Conservation (phyloP, 140 eudicot genomes). For the Cichorium intybus region DNA sequence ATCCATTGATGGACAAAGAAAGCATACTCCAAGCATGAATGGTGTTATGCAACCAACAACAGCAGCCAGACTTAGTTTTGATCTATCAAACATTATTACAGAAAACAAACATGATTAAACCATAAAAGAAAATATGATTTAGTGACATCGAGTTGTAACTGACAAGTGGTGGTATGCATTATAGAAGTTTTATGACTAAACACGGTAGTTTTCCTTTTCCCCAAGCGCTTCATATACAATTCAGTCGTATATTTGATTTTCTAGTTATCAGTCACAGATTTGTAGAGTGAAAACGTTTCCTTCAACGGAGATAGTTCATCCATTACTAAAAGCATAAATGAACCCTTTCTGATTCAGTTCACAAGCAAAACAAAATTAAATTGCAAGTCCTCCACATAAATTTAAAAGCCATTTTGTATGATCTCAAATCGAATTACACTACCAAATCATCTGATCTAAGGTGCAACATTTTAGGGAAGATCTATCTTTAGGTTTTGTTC, state of each 20-base stretch:
- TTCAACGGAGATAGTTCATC: neutral
- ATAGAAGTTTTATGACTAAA: neutral
- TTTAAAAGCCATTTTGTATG: neutral
- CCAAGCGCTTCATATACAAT: neutral
- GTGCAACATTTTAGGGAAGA: neutral
- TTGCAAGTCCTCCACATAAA: neutral
- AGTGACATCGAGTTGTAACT: neutral
- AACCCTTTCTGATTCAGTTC: neutral
- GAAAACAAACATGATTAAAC: constrained; percentile 5
- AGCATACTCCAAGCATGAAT: constrained; percentile 84
- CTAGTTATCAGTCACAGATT: neutral
- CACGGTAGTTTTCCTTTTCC: neutral
- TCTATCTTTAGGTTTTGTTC: neutral
- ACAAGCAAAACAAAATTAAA: neutral
- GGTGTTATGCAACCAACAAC: constrained; percentile 95
- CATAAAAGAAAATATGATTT: neutral
- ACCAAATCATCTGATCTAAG: neutral
- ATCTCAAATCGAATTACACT: neutral
- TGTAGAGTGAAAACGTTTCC: neutral
- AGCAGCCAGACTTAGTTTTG: constrained; percentile 88
- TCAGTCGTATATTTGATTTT: constrained; percentile 2
- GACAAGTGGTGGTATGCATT: neutral
- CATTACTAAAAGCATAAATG: neutral
- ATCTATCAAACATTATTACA: constrained; percentile 35
- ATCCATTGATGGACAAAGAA: constrained; percentile 94